Base-by-base conservation (phyloP, 2,329 filamentous ascomycete genomes). In the Alternaria hordeiaustralica region DNA sequence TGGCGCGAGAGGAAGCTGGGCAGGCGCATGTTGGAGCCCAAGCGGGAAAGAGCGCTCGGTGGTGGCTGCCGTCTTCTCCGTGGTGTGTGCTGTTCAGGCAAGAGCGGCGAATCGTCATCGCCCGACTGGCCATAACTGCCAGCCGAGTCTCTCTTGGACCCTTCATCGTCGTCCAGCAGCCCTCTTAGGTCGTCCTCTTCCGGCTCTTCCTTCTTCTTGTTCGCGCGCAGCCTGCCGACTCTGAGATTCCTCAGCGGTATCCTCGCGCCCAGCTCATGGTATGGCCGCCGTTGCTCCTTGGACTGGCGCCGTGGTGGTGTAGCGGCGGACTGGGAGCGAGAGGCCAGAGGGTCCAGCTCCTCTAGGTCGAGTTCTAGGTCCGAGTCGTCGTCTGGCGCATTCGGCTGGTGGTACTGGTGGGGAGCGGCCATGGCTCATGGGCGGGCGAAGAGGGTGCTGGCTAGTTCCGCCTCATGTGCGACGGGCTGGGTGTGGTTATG, bases 361-460 rank as follows among this genome's bases (percentile, higher is more conserved):
- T 93, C 87, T 71, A 93, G 86, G 73, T 94, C 91, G 74, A 96
- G 85, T 67, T 92, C 90, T 71, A 90, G 87, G 78, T 95, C 91
- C 54, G 90, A 92, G 78, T 94, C 92, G 77, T 79, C 76, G 81
- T 91, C 88, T 80, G 89, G 89, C 75, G 87, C 86, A 78, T 90
- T 86, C 75, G 87, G 80, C 67, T 81, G 78, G 75, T 81, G 79
- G 75, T 84, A 82, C 73, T 81, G 78, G 75, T 82, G 80, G 51
- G 82, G 78, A 61, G 78, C 75, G 62, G 82, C 79, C 84, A 85
- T 85, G 78, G 78, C 78, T 79, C 80, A 81, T 81, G 64, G 47
- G 61, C 58, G 50, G 51, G 51, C 64, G 58, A 25, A 26, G 53
- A 49, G 25, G 61, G 49, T 30, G 59, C 63, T 33, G 30, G 55